phyloP scores from a whole-genome alignment of 768 basidiomycete species.

The Boletellus ananas region DNA sequence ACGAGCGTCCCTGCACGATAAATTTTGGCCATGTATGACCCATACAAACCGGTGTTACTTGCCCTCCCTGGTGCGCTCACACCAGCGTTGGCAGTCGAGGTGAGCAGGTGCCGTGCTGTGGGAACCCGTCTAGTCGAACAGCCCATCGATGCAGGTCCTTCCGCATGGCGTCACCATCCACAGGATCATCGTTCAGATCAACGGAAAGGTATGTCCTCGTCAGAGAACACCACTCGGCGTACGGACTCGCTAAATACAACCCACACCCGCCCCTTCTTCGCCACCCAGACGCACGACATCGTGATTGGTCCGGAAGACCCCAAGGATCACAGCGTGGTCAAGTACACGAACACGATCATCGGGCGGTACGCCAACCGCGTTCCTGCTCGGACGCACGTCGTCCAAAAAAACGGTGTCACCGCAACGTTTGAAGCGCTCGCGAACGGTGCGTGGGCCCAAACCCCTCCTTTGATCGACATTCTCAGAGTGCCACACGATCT shows the following conservation, averaged over 20 bases:
- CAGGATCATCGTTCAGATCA: conserved; percentile 58
- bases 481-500: not conserved
- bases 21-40: conserved; percentile 29
- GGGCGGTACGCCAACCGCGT: conserved; percentile 73
- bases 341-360: conserved; percentile 70
- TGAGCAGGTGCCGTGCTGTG: conserved; percentile 23
- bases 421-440: conserved; percentile 44
- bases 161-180: conserved; percentile 69
- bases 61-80: conserved; percentile 48
- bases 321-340: conserved; percentile 52
- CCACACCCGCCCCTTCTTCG: not conserved
- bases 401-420: conserved; percentile 52
- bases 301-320: conserved; percentile 70
- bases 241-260: no score
- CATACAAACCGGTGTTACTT: conserved; percentile 51
- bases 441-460: conserved; percentile 27
- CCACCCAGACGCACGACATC: conserved; percentile 64
- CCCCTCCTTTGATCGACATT: not conserved
- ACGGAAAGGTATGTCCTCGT: conserved; percentile 48
- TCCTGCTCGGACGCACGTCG: conserved; percentile 50
- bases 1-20: not conserved
- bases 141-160: conserved; percentile 42
- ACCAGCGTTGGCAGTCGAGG: conserved; percentile 63
- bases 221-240: no score
- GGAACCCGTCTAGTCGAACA: not conserved